Evolutionary conservation across 2,329 filamentous ascomycete species (phyloP).

Genomic region (Colletotrichum lupini): DNA sequence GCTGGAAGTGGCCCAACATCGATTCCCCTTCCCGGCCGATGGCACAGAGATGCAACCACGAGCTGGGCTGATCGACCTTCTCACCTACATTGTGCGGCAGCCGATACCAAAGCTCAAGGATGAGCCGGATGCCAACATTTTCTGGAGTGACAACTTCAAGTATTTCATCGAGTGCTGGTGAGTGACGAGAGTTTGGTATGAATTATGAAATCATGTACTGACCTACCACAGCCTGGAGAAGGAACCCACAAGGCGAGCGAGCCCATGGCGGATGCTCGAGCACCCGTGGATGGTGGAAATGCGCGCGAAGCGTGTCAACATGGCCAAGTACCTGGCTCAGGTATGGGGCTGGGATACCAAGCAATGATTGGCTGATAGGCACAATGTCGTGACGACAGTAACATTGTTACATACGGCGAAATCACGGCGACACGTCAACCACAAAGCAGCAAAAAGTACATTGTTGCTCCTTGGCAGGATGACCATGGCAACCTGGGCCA

Average conservation of each 20-base stretch:
- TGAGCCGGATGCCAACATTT: constrained; percentile 87
- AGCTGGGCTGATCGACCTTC: constrained; percentile 90
- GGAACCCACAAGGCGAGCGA: constrained; percentile 85
- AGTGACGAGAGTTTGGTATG: constrained; percentile 51
- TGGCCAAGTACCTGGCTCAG: constrained; percentile 91
- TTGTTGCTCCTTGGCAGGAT: not conserved
- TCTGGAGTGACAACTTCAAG: constrained; percentile 98
- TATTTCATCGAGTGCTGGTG: constrained; percentile 99
- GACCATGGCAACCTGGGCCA: not conserved
- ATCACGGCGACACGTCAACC: not conserved
- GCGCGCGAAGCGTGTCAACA: constrained; percentile 95
- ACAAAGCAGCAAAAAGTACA: not conserved
- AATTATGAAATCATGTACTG: not conserved
- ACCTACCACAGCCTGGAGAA: constrained; percentile 81
- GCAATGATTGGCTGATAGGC: not conserved
- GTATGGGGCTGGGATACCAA: constrained; percentile 95
- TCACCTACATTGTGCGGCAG: constrained; percentile 98
- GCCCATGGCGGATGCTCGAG: constrained; percentile 98
- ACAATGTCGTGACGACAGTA: not conserved
- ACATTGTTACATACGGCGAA: not conserved
- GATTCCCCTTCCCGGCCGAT: constrained; percentile 97
- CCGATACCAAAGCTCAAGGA: constrained; percentile 96
- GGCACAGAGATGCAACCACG: constrained; percentile 95
- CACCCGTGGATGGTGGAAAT: constrained; percentile 99
- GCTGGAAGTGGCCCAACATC: constrained; percentile 98